Evolutionary conservation across 352 stramenopile species (phyloP).

Genomic region (Pythium aquatile): DNA sequence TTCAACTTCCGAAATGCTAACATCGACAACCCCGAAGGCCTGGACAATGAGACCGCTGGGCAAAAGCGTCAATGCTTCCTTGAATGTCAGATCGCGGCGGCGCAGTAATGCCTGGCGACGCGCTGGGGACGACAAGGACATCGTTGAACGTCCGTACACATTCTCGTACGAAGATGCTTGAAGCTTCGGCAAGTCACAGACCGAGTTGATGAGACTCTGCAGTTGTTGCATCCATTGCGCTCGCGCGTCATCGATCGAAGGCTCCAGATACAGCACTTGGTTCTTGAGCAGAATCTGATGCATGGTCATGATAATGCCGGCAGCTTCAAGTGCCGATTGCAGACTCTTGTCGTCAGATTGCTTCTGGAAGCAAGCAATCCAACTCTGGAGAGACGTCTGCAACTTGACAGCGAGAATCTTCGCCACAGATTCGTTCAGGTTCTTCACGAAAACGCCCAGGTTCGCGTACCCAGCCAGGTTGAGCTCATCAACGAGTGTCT

Average conservation of each 20-base stretch:
- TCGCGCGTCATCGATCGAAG: slow-evolving; percentile 92
- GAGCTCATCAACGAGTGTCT: slow-evolving; percentile 93
- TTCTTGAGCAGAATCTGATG: slow-evolving; percentile 97
- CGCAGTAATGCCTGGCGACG: slow-evolving; percentile 49
- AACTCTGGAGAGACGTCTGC: slow-evolving; percentile 54
- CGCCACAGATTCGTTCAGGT: slow-evolving; percentile 88
- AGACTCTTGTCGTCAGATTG: slow-evolving; percentile 64
- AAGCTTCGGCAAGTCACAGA: slow-evolving; percentile 92
- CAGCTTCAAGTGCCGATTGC: slow-evolving; percentile 42
- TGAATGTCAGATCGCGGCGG: slow-evolving; percentile 69
- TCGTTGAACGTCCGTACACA: slow-evolving; percentile 70
- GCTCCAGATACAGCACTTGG: slow-evolving; percentile 95
- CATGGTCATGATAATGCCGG: slow-evolving; percentile 45
- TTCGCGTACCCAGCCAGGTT: slow-evolving; percentile 94
- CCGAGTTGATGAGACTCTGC: slow-evolving; percentile 92
- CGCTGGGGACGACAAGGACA: slow-evolving; percentile 58
- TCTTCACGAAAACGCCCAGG: slow-evolving; percentile 90
- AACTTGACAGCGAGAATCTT: slow-evolving; percentile 83
- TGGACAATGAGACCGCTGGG: slow-evolving; percentile 65
- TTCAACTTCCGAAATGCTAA: slow-evolving; percentile 81
- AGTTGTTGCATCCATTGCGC: slow-evolving; percentile 89
- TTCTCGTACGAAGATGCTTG: slow-evolving; percentile 87
- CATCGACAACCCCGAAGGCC: slow-evolving; percentile 75
- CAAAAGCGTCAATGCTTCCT: slow-evolving; percentile 61
- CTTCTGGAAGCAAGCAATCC: slow-evolving; percentile 66